Percentiles rank a stretch among this genome's conserved stretches.
Evolutionary conservation across 805 yeast genomes (phyloP).

Genomic region (Saturnispora serradocipensis): DNA sequence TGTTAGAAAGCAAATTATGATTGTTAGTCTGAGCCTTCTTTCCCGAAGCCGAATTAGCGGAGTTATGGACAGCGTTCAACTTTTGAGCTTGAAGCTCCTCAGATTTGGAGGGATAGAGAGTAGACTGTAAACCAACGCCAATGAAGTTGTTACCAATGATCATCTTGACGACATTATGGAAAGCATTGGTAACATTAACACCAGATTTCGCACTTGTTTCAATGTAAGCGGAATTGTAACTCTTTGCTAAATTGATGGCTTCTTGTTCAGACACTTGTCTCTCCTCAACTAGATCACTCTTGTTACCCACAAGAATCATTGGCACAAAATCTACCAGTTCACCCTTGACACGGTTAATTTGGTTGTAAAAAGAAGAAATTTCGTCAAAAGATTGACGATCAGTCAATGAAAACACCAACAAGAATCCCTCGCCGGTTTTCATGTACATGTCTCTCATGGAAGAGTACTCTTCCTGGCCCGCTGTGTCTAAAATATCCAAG

Average conservation of each 20-base stretch:
- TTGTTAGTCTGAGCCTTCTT: not conserved
- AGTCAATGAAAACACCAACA: constrained; percentile 82
- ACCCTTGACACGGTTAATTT: constrained; percentile 36
- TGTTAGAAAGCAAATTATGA: not conserved
- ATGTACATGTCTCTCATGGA: constrained; percentile 92
- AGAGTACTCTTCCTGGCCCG: constrained; percentile 95
- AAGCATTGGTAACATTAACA: constrained; percentile 52
- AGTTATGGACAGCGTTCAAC: not conserved
- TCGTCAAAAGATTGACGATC: constrained; percentile 81
- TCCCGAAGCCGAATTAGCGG: not conserved
- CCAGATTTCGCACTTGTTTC: constrained; percentile 93
- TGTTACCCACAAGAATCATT: constrained; percentile 67
- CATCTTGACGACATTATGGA: constrained; percentile 28
- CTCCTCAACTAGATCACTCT: constrained; percentile 54
- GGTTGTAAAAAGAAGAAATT: constrained; percentile 55
- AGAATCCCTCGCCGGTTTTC: constrained; percentile 93
- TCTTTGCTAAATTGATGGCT: constrained; percentile 52
- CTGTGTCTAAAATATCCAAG: constrained; percentile 89
- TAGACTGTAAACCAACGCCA: constrained; percentile 22
- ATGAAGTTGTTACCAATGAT: constrained; percentile 20
- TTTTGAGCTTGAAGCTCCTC: constrained; percentile 16
- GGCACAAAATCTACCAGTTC: constrained; percentile 61
- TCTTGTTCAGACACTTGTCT: constrained; percentile 57
- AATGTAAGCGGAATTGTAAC: constrained; percentile 63
- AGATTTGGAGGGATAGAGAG: constrained; percentile 21